Evolutionary conservation across 495 filamentous ascomycete genomes (phyloP), one percentile per base, ranked within the genome.

Genomic region (Lophiotrema nucula): DNA sequence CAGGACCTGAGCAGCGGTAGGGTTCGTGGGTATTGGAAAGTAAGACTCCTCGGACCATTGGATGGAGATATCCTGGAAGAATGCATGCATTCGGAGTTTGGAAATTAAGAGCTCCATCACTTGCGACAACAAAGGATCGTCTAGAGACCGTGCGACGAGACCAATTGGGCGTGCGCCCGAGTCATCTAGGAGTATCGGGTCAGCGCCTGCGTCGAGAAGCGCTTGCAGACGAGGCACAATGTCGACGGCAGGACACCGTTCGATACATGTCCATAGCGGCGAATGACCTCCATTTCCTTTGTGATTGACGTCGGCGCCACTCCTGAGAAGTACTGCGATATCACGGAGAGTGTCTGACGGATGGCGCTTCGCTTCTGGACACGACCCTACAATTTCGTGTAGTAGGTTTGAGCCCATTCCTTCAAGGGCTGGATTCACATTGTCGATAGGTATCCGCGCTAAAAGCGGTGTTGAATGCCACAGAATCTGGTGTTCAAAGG

Each of bases 331-430:
- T 5, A 60, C 55, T 39, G 50, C 50, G 37, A 64, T 56, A 26
- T 64, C 61, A 3, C 61, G 48, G 1, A 64, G 22, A 11, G 61
- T 64, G 4, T 64, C 61, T 0, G 61, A 28, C 6, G 61, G 61
- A 18, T 64, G 61, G 22, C 56, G 22, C 27, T 64, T 64, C 8
- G 55, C 55, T 15, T 64, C 48, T 13, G 61, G 55, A 46, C 61
- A 64, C 22, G 33, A 27, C 5, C 61, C 61, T 4, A 52, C 27
- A 22, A 64, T 33, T 31, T 64, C 61, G 21, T 64, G 61, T 2
- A 64, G 50, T 13, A 59, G 15, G 24, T 59, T 55, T 4, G 49
- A 19, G 11, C 61, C 61, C 31, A 59, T 64, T 27, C 26, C 61
- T 6, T 50, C 45, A 4, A 49, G 50, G 13, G 23, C 44, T 6